phyloP scores from a whole-genome alignment of 2,329 filamentous ascomycete species.

The Esteya vermicola region DNA sequence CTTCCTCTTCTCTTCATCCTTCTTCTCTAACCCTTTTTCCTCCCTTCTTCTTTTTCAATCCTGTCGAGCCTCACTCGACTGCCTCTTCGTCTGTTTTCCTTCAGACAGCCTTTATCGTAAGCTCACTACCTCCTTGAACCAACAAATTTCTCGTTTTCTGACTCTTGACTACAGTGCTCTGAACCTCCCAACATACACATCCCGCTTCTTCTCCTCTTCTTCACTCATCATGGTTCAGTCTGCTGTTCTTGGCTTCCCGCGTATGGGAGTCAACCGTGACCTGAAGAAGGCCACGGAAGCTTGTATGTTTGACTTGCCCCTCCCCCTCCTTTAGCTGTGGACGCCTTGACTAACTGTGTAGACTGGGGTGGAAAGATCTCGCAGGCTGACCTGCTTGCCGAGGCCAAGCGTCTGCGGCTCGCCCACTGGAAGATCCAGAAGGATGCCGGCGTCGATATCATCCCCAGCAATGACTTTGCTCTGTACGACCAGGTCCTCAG shows the following conservation, averaged over 20 bases:
- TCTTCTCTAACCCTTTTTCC: background rate
- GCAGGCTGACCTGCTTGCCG: conserved; percentile 74
- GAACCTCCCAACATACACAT: no score
- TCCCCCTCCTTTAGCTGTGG: background rate
- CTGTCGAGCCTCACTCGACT: background rate
- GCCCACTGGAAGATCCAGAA: conserved; percentile 99
- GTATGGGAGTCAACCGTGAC: conserved; percentile 96
- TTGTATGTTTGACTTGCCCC: conserved; percentile 32
- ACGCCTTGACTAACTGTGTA: conserved; percentile 7
- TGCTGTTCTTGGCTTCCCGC: conserved; percentile 92
- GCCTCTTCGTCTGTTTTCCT: conserved; percentile 6
- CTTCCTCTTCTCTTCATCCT: conserved; percentile 1
- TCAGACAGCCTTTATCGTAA: conserved; percentile 5
- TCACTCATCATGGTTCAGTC: conserved; percentile 42
- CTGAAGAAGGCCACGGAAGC: conserved; percentile 99
- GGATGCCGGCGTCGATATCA: conserved; percentile 91
- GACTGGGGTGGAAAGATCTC: conserved; percentile 90
- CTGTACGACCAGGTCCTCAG: conserved; percentile 96
- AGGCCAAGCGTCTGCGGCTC: conserved; percentile 92
- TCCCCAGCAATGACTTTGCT: conserved; percentile 98
- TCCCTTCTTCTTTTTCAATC: background rate
- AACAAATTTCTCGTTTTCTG: no score
- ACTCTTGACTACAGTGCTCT: no score
- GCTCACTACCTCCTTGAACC: no score
- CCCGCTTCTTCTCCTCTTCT: background rate